phyloP scores from a whole-genome alignment of 768 basidiomycete species.

The Mycena amicta region DNA sequence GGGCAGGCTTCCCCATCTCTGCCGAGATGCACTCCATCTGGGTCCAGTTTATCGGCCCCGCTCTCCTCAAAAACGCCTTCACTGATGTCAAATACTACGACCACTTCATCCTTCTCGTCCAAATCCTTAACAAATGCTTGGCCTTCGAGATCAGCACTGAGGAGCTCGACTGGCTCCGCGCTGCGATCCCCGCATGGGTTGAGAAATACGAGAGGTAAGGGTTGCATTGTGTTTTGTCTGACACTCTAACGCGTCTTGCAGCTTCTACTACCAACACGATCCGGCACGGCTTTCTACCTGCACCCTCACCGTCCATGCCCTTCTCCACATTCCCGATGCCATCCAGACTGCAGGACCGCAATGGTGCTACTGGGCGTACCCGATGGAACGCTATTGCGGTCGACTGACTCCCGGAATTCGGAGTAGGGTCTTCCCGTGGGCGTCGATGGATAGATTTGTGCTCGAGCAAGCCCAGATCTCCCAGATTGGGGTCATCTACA shows the following conservation, averaged over 20 bases:
- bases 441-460: constrained; percentile 30
- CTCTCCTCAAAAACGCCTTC: constrained; percentile 24
- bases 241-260: constrained; percentile 2
- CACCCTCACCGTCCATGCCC: constrained; percentile 33
- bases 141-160: constrained; percentile 34
- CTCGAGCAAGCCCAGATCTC: constrained; percentile 33
- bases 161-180: constrained; percentile 29
- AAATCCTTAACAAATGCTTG: constrained; percentile 31
- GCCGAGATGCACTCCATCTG: constrained; percentile 17
- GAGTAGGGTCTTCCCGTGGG: constrained; percentile 35
- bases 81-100: constrained; percentile 30
- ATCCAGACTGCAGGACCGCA: constrained; percentile 37
- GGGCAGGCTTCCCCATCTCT: constrained; percentile 23
- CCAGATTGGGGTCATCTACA: too few species aligned
- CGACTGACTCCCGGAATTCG: constrained; percentile 29
- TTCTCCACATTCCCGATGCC: constrained; percentile 38
- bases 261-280: constrained; percentile 33
- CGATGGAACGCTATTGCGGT: constrained; percentile 42
- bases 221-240: constrained; percentile 6
- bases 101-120: constrained; percentile 37
- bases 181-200: constrained; percentile 28
- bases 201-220: constrained; percentile 39
- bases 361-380: constrained; percentile 42
- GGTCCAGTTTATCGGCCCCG: constrained; percentile 7
- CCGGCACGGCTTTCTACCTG: constrained; percentile 28